phyloP scores from a whole-genome alignment of 768 basidiomycete genomes.

The Podaxis pistillaris region DNA sequence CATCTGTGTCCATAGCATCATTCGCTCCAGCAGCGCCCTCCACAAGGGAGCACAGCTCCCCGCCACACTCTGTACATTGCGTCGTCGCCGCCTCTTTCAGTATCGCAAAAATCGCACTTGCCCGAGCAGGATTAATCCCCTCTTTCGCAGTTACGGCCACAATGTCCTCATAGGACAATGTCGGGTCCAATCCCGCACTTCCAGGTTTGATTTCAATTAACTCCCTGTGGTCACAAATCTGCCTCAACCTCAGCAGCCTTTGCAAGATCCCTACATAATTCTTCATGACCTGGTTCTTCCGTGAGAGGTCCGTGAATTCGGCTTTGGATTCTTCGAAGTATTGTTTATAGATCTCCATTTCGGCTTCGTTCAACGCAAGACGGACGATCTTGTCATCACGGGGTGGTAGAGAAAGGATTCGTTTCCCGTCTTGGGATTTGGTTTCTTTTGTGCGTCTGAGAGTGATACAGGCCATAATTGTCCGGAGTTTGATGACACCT shows the following conservation, averaged over 20 bases:
- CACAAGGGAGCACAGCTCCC: conserved; percentile 59
- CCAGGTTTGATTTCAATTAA: conserved; percentile 69
- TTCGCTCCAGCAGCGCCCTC: conserved; percentile 39
- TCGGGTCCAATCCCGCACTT: conserved; percentile 43
- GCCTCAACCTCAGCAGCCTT: conserved; percentile 92
- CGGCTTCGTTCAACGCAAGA: conserved; percentile 80
- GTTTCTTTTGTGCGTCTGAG: conserved; percentile 95
- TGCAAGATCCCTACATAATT: conserved; percentile 98
- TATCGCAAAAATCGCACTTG: conserved; percentile 80
- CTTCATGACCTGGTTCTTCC: conserved; percentile 94
- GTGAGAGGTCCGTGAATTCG: conserved; percentile 83
- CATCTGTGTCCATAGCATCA: conserved; percentile 49
- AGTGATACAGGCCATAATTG: conserved; percentile 95
- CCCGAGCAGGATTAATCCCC: conserved; percentile 74
- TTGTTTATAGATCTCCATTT: conserved; percentile 82
- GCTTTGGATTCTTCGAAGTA: conserved; percentile 90
- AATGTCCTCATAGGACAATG: conserved; percentile 75
- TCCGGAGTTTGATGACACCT: conserved; percentile 91
- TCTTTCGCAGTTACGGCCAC: conserved; percentile 71
- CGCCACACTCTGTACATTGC: conserved; percentile 86
- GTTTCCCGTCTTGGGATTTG: conserved; percentile 74
- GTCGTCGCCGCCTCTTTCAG: conserved; percentile 84
- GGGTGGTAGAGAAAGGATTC: conserved; percentile 84
- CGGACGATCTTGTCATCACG: conserved; percentile 86
- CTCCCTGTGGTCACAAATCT: conserved; percentile 97